These are phyloP conservation scores for Ulota crispa DNA, from an alignment of 225 moss, liverwort and hornwort species.

Conservation along the genomic window DNA sequence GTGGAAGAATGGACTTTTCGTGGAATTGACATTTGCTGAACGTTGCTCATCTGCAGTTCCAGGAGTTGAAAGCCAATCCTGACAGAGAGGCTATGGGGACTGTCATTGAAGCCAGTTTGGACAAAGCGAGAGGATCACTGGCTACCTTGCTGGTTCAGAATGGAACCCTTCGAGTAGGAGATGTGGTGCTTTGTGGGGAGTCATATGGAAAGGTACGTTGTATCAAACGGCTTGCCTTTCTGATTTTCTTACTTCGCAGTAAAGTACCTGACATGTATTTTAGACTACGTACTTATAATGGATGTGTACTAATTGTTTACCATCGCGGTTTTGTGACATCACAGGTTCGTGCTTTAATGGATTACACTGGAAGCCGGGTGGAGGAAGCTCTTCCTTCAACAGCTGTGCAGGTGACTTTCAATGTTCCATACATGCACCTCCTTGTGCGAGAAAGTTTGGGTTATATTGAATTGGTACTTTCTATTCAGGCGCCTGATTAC, in stretches of 20 bases:
- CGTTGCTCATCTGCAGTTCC: constrained; percentile 56
- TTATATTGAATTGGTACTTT: not conserved
- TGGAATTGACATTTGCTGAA: not conserved
- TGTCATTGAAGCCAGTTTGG: constrained; percentile 86
- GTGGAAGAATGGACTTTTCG: not conserved
- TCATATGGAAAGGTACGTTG: constrained; percentile 83
- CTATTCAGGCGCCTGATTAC: not conserved
- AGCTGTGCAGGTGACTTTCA: constrained; percentile 75
- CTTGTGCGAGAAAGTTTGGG: not conserved
- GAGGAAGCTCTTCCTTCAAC: constrained; percentile 88
- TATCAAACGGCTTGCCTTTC: not conserved
- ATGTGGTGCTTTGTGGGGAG: constrained; percentile 87
- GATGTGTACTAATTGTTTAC: not conserved
- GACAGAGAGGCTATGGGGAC: constrained; percentile 83
- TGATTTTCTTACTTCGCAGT: not conserved
- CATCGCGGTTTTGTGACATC: constrained; percentile 5
- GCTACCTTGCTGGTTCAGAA: constrained; percentile 90
- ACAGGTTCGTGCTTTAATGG: constrained; percentile 90
- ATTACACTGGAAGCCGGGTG: constrained; percentile 78
- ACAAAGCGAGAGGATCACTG: constrained; percentile 79
- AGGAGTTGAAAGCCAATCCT: constrained; percentile 93
- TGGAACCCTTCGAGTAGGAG: constrained; percentile 82
- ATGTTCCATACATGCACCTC: not conserved
- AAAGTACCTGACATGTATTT: not conserved
- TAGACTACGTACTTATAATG: not conserved